Evolutionary conservation across 2,329 filamentous ascomycete genomes (phyloP), one percentile per base, ranked within the genome.

Genomic region (Metarhizium humberi): DNA sequence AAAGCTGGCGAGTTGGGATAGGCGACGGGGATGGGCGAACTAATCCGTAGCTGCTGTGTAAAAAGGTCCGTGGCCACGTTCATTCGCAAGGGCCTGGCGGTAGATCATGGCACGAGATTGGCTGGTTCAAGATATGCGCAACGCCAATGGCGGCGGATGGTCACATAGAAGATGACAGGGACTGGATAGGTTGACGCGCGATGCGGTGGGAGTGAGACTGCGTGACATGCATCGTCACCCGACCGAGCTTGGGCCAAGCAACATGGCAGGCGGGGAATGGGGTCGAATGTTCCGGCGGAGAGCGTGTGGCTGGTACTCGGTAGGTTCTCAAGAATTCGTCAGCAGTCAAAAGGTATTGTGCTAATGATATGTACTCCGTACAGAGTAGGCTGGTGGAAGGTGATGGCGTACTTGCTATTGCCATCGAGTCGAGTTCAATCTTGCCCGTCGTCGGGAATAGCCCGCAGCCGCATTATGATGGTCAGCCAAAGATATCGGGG

Each of bases 101-200:
- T 64, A 72, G 77, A 71, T 67, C 66, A 70, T 64, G 67, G 68
- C 69, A 71, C 73, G 71, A 80, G 79, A 81, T 81, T 81, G 78
- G 78, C 71, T 74, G 73, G 66, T 49, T 43, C 50, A 54, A 43
- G 54, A 63, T 55, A 65, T 64, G 62, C 56, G 50, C 57, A 58
- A 57, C 60, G 56, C 58, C 51, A 53, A 55, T 56, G 59, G 60
- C 62, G 64, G 18, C 20, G 60, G 54, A 66, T 57, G 55, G 61
- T 60, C 62, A 66, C 65, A 67, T 52, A 52, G 49, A 43, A 32
- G 29, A 61, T 13, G 42, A 52, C 60, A 58, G 63, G 59, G 59
- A 61, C 55, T 56, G 59, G 59, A 49, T 55, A 59, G 55, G 52
- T 56, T 53, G 56, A 58, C 53, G 59, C 56, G 3, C 25, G 58